Percentiles rank a stretch among this genome's conserved stretches.
These are phyloP conservation scores for Venturia carpophila DNA, from an alignment of 2,329 filamentous ascomycete genomes.

Conservation along the genomic window DNA sequence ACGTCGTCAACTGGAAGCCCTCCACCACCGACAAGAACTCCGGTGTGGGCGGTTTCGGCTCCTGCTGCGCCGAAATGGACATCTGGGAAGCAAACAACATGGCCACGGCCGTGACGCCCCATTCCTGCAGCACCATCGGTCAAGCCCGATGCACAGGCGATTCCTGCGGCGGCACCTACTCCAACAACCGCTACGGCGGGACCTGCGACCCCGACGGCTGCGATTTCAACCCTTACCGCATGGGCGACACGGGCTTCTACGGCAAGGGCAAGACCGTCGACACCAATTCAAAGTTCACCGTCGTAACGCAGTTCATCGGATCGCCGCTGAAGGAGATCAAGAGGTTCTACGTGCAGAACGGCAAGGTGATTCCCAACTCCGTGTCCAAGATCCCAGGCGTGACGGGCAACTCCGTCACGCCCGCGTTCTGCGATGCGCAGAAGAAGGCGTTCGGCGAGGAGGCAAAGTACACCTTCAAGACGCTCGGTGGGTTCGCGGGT, in stretches of 20 bases:
- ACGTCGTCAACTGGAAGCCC: slow-evolving; percentile 46
- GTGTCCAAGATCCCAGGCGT: slow-evolving; percentile 39
- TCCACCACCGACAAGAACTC: slow-evolving; percentile 48
- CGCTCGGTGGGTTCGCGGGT: slow-evolving; percentile 47
- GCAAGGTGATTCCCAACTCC: slow-evolving; percentile 41
- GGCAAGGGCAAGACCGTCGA: slow-evolving; percentile 45
- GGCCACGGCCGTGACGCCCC: slow-evolving; percentile 57
- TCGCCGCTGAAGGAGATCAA: slow-evolving; percentile 38
- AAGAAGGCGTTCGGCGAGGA: slow-evolving; percentile 49
- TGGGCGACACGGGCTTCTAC: slow-evolving; percentile 57
- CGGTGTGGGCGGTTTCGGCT: slow-evolving; percentile 46
- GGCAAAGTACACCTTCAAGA: slow-evolving; percentile 39
- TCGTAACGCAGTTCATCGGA: slow-evolving; percentile 46
- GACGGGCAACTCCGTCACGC: slow-evolving; percentile 47
- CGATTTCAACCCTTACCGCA: slow-evolving; percentile 62
- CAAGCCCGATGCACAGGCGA: slow-evolving; percentile 47
- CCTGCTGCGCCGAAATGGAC: slow-evolving; percentile 63
- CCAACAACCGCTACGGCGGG: slow-evolving; percentile 50
- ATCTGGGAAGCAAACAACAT: slow-evolving; percentile 64
- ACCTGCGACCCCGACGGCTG: slow-evolving; percentile 62
- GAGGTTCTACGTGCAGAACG: slow-evolving; percentile 44
- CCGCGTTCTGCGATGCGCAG: slow-evolving; percentile 49
- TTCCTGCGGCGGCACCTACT: slow-evolving; percentile 39
- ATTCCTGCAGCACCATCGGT: slow-evolving; percentile 49
- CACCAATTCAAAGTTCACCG: slow-evolving; percentile 38